Evolutionary conservation across 1,284 basidiomycete genomes (phyloP).

Genomic region (Tylopilus sp.): DNA sequence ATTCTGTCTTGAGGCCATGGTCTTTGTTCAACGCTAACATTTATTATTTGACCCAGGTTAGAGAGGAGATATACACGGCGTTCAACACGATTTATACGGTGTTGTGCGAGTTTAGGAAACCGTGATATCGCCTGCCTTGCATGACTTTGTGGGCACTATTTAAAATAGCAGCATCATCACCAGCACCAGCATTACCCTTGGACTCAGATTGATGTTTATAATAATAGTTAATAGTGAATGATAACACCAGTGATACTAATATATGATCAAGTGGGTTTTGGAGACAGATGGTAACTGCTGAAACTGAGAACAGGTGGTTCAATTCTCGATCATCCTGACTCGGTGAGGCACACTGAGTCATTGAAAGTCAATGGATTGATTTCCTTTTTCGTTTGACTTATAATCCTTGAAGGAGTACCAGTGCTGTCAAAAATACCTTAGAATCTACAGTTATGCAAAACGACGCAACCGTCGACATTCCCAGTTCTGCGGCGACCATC

Average conservation of each 20-base stretch:
- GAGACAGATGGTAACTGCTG: too few species aligned
- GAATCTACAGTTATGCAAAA: constrained; percentile 4
- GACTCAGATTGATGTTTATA: neutral
- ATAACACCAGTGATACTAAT: neutral
- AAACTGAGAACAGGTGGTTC: too few species aligned
- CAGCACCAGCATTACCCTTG: neutral
- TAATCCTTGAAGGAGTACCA: too few species aligned
- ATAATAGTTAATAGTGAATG: constrained; percentile 1
- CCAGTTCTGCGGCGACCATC: constrained; percentile 30
- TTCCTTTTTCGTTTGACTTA: neutral
- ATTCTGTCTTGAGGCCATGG: constrained; percentile 11
- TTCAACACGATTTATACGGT: constrained; percentile 99
- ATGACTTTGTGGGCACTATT: neutral
- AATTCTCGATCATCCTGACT: too few species aligned
- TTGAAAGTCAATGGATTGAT: neutral
- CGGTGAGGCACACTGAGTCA: too few species aligned
- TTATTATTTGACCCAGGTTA: constrained; percentile 70
- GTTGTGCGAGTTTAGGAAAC: constrained; percentile 90
- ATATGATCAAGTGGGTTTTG: neutral
- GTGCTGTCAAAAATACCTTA: neutral
- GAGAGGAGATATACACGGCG: constrained; percentile 99
- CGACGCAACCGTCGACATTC: neutral
- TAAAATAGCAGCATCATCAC: neutral
- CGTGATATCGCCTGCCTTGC: constrained; percentile 51
- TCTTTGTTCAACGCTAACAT: constrained; percentile 39